Evolutionary conservation across 2,329 filamentous ascomycete genomes (phyloP), one percentile per base, ranked within the genome.

Genomic region (Boeremia lycopersici): DNA sequence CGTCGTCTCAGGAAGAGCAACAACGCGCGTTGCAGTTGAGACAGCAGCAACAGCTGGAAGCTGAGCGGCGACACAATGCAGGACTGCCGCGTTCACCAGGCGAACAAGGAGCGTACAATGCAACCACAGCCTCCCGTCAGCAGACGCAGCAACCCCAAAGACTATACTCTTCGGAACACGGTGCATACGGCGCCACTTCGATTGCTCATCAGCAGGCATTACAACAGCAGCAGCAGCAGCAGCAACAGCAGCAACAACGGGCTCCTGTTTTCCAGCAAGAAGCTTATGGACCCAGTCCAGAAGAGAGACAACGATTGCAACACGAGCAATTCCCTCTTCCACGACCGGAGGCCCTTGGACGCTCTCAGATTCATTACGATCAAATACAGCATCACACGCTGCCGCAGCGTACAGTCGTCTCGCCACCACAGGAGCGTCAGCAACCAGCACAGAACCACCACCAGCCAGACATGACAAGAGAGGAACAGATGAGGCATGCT

Each of bases 241-340:
- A 15, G n/a, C 49, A 50, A 6, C 19, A 23, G 19, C 3, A 23
- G 19, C 19, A 23, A 23, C 19, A 15, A 15, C 49, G 48, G 6
- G n/a, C n/a, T 11, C 9, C 19, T 17, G 19, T 26, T 8, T 4
- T 13, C 1, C 33, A 44, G 13, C 28, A 51, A 40, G 31, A 42
- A 9, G 42, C 48, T 25, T 51, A 47, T 10, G 47, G 23, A 28
- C 19, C 51, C 12, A 45, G 56, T 25, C 48, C 40, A 3, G 40
- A 56, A 7, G 59, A 59, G 7, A 57, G 60, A 42, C 64, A 67
- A 52, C 64, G 61, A 13, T 48, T 43, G 19, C 58, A 43, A 43
- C 41, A 33, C 6, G 29, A 35, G 26, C 28, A 56, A 56, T 6
- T 49, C 56, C 46, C 45, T 15, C 56, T 44, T 3, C 45, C 30